These are phyloP conservation scores for Setaria italica DNA, from an alignment of 202 grass and related monocot species.

Conservation along the genomic window DNA sequence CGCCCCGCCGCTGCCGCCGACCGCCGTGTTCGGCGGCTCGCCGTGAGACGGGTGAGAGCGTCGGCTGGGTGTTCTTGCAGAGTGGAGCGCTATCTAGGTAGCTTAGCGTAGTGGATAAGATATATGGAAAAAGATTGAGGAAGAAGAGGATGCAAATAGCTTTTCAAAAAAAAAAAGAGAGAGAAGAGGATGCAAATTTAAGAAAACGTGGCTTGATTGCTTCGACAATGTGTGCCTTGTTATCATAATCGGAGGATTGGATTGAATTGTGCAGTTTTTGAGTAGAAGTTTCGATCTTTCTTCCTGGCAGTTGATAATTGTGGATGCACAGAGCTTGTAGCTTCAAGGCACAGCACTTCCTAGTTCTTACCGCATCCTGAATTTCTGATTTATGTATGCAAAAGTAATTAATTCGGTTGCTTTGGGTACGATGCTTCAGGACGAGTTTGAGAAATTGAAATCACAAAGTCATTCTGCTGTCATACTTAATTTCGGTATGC, in stretches of 20 bases:
- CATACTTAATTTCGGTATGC: not conserved
- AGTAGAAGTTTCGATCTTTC: conserved; percentile 16
- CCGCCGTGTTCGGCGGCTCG: conserved; percentile 50
- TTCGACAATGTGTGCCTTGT: not conserved
- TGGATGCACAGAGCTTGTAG: not conserved
- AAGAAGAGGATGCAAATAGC: not conserved
- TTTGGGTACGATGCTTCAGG: not conserved
- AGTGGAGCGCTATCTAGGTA: conserved; percentile 16
- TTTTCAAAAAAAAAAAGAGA: not conserved
- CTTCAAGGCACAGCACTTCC: not conserved
- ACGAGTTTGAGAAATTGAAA: not conserved
- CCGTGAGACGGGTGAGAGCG: not conserved
- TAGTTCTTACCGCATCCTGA: not conserved
- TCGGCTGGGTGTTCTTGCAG: not conserved
- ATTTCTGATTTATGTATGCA: not conserved
- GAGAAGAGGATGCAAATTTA: not conserved
- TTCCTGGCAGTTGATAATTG: not conserved
- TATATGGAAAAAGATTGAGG: not conserved
- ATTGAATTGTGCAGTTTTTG: conserved; percentile 2
- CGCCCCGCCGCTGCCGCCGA: conserved; percentile 63
- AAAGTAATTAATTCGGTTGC: not conserved
- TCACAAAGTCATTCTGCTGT: not conserved
- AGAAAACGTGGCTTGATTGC: not conserved
- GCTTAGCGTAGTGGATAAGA: conserved; percentile 36
- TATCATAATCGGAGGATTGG: not conserved